Evolutionary conservation across 176 grass and related monocot genomes (phyloP).

Genomic region (Avena atlantica): DNA sequence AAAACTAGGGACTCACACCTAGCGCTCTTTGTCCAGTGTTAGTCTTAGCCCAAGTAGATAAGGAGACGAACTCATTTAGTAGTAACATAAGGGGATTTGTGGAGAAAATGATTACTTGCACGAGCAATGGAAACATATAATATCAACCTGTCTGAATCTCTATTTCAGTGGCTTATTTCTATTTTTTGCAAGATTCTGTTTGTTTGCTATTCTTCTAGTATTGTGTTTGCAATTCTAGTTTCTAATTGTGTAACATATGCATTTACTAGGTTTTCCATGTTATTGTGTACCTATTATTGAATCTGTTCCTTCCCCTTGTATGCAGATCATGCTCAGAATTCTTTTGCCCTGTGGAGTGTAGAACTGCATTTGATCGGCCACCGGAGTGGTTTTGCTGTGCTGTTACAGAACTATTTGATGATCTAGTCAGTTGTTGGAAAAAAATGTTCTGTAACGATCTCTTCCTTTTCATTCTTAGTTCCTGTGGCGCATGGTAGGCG

Average conservation of each 20-base stretch:
- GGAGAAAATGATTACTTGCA: background rate
- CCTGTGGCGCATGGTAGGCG: conserved; percentile 18
- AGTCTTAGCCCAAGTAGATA: conserved; percentile 8
- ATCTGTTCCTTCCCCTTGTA: conserved; percentile 11
- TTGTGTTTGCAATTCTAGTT: conserved; percentile 18
- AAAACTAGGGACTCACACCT: background rate
- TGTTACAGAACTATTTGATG: conserved; percentile 39
- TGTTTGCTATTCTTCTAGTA: background rate
- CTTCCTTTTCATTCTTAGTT: conserved; percentile 42
- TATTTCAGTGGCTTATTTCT: conserved; percentile 9
- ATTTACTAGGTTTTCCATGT: background rate
- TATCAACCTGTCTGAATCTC: background rate
- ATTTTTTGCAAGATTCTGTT: background rate
- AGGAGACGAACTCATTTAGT: background rate
- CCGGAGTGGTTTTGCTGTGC: conserved; percentile 21
- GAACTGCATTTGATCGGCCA: conserved; percentile 26
- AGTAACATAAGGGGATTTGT: background rate
- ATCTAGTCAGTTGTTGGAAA: conserved; percentile 41
- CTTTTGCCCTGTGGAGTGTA: conserved; percentile 38
- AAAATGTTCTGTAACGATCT: conserved; percentile 46
- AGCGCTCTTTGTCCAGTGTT: background rate
- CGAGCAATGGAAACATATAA: background rate
- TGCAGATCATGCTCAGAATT: conserved; percentile 48
- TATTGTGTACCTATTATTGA: background rate
- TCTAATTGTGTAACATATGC: background rate